Evolutionary conservation across 176 grass and related monocot species (phyloP), one percentile per base, ranked within the genome.

Genomic region (Typha latifolia): DNA sequence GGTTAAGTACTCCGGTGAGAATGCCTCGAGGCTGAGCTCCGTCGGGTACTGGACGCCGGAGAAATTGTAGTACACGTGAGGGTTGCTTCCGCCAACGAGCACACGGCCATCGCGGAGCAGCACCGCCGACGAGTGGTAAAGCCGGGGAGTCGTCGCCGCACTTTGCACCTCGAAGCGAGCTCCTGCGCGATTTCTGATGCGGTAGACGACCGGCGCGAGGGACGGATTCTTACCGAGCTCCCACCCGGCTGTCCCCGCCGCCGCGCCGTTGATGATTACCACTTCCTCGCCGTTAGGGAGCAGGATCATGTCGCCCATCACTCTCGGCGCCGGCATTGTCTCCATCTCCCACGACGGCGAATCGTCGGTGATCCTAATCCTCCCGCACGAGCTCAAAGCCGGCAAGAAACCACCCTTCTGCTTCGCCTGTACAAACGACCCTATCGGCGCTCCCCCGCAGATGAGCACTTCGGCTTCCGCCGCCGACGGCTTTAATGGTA

Each of bases 291-390:
- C 80, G 49, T 73, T 89, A 0, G 90, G 90, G n/a, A 94, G 77
- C 77, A 94, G 32, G 66, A 94, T 51, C 85, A 94, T 89, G 82
- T 94, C 90, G 2, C 90, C 82, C 90, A 94, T 94, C 55, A 94
- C 85, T 61, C 90, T 72, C 72, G 90, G 79, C 76, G 43, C 78
- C 51, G 90, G 80, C 90, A 94, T 94, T 32, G 85, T 77, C 71
- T 89, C 85, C 70, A 84, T 57, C 16, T 61, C 49, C 90, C 90
- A 94, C 65, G 82, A 49, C 68, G 90, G 80, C 4, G 80, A 37
- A 3, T 22, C 9, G 67, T 94, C 90, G 5, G 85, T 86, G 71
- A 94, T 94, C 77, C 49, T 94, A 63, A 94, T 79, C 81, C 85
- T 81, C 27, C 90, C 85, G 69, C 90, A 94, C 24, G 90, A 80